Base-by-base conservation (phyloP, 805 yeast genomes). In the Saccharomycopsis sp. region DNA sequence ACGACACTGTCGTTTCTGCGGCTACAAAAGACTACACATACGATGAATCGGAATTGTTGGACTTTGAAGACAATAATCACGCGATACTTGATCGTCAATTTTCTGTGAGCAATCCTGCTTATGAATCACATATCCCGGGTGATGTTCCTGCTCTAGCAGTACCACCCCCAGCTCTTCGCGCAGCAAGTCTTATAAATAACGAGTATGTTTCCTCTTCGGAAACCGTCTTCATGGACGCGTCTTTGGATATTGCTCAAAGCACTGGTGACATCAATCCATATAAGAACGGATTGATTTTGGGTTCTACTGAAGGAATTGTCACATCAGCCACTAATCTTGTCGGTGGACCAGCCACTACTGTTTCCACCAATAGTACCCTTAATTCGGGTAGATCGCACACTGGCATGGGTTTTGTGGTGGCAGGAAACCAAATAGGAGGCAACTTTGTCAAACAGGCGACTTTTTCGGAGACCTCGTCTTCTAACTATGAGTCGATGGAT, bases 1-100 rank as follows among this genome's bases (percentile, higher is more conserved):
- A 55, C 61, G 3, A 60, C 64, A 56, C 71, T 65, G 9, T 72
- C 69, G 58, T 70, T 67, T 34, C 67, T 60, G 55, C 70, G 54
- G 37, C 8, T 24, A 16, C 2, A 55, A 53, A 15, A 62, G 54
- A n/a, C 62, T 58, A n/a, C 60, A 54, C 20, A 62, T 63, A 29
- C 51, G 55, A 24, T 68, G 58, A 50, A 59, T 59, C 15, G 61
- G 63, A 58, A 71, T 55, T 58, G 69, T 71, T 23, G 55, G 50
- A 21, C 63, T 65, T 9, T 69, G 73, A 54, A 58, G 50, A 1
- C 57, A 12, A 29, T 12, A 29, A 12, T 44, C 48, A 12, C 4
- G 18, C 48, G 16, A 44, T 44, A 18, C 5, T 5, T 7, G 48
- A 44, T 44, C 48, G 20, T 44, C 21, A 44, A 16, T 44, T 44